Percentiles rank a stretch among this genome's conserved stretches.
Conservation (phyloP, 257 asterid genomes). For the Rehmannia glutinosa region DNA sequence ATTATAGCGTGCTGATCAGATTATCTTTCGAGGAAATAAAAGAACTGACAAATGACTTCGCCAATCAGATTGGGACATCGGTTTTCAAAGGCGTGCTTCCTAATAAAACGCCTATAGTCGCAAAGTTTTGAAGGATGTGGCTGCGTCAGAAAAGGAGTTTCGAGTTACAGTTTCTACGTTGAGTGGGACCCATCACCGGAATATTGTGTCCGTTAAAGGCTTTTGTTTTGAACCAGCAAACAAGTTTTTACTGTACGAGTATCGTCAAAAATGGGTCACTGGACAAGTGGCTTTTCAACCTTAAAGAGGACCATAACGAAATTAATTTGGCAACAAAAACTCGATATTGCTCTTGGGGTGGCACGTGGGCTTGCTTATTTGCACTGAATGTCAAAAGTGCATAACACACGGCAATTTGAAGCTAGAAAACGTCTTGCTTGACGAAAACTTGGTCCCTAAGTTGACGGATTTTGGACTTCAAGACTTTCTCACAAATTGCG, state of each 20-base stretch:
- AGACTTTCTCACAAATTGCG: conserved; percentile 26
- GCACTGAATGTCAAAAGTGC: conserved; percentile 62
- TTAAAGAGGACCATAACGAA: conserved; percentile 6
- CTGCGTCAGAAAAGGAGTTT: conserved; percentile 53
- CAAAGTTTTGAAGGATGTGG: conserved; percentile 44
- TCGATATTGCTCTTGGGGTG: conserved; percentile 49
- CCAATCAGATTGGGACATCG: conserved; percentile 38
- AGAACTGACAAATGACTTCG: conserved; percentile 43
- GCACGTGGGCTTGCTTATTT: conserved; percentile 55
- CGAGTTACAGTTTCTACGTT: conserved; percentile 43
- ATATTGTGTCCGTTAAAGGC: conserved; percentile 51
- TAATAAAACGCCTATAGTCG: conserved; percentile 36
- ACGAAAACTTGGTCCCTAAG: conserved; percentile 53
- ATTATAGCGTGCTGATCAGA: conserved; percentile 46
- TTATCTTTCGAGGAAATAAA: conserved; percentile 45
- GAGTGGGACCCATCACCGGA: conserved; percentile 64
- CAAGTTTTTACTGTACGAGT: conserved; percentile 50
- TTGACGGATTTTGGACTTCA: conserved; percentile 52
- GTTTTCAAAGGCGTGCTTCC: conserved; percentile 50
- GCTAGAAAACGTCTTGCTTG: conserved; percentile 51
- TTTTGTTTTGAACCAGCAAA: conserved; percentile 49
- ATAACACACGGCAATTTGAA: conserved; percentile 57
- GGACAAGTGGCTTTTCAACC: conserved; percentile 44
- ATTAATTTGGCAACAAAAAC: conserved; percentile 40
- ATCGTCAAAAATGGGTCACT: conserved; percentile 52